These are phyloP conservation scores for Alisma plantagoaquatica DNA, from an alignment of 106 monocot species.

Conservation along the genomic window DNA sequence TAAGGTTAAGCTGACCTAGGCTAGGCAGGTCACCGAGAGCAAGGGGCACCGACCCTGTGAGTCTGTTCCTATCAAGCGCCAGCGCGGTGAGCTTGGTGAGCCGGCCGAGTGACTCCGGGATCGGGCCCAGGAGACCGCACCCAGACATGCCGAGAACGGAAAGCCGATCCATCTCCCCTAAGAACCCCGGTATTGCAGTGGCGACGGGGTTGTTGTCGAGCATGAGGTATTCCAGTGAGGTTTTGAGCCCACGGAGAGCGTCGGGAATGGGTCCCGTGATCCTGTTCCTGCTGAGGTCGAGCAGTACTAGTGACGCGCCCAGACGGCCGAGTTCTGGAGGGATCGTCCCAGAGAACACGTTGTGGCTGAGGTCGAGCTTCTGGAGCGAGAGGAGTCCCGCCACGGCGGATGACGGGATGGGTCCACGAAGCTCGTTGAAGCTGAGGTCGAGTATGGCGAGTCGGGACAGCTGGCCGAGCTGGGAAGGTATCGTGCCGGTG, in stretches of 20 bases:
- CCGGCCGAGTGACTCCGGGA: conserved; percentile 25
- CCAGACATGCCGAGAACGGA: conserved; percentile 39
- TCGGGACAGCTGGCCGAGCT: conserved; percentile 16
- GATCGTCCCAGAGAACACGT: conserved; percentile 31
- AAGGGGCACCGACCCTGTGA: conserved; percentile 44
- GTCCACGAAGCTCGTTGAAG: conserved; percentile 34
- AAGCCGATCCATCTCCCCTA: conserved; percentile 27
- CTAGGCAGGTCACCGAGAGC: conserved; percentile 28
- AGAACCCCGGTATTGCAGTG: conserved; percentile 25
- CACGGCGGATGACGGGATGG: conserved; percentile 29
- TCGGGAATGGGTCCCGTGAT: conserved; percentile 42
- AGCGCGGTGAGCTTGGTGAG: conserved; percentile 31
- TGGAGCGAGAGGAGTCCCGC: conserved; percentile 25
- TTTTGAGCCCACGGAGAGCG: conserved; percentile 18
- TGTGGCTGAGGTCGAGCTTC: conserved; percentile 56
- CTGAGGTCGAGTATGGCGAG: conserved; percentile 54
- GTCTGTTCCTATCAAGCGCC: conserved; percentile 41
- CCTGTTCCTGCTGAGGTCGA: conserved; percentile 49
- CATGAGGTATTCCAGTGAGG: conserved; percentile 38
- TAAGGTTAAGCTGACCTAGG: conserved; percentile 51
- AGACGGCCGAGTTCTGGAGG: conserved; percentile 29
- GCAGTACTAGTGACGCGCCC: conserved; percentile 28
- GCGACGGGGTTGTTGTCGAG: conserved; percentile 44
- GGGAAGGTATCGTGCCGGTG: conserved; percentile 26
- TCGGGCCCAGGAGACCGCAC: conserved; percentile 36